phyloP scores from a whole-genome alignment of 345 rosid genomes.

The Linum tenue region DNA sequence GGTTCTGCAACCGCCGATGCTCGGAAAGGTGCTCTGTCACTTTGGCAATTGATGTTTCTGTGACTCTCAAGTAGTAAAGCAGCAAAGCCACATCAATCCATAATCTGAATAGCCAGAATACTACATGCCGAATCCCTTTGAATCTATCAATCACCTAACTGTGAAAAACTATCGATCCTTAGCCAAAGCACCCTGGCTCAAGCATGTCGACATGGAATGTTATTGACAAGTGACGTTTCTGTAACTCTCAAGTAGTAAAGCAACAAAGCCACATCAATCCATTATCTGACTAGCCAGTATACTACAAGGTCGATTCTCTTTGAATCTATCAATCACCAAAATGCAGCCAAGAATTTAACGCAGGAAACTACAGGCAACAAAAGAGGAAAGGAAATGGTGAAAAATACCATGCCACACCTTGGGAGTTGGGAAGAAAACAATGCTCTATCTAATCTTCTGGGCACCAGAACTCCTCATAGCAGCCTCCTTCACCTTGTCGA shows the following conservation, averaged over 20 bases:
- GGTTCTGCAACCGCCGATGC: no score
- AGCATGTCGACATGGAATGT: no score
- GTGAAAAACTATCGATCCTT: background rate
- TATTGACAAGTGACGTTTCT: no score
- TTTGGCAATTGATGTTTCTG: no score
- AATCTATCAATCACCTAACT: background rate
- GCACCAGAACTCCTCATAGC: slow-evolving; percentile 50
- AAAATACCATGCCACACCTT: background rate
- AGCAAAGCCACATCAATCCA: no score
- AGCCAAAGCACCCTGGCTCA: no score
- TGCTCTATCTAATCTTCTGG: slow-evolving; percentile 59
- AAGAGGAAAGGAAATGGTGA: background rate
- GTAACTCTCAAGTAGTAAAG: no score
- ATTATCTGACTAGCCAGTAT: no score
- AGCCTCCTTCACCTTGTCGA: slow-evolving; percentile 78
- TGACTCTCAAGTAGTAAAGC: no score
- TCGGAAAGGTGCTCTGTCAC: no score
- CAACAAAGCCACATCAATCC: no score
- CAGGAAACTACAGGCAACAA: background rate
- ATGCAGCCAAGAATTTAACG: background rate
- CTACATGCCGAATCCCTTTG: background rate
- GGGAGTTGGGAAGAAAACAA: background rate
- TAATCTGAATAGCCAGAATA: no score
- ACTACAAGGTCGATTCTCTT: background rate
- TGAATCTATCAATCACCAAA: background rate